Base-by-base conservation (phyloP, 1,284 basidiomycete species). In the Malassezia arunalokei region DNA sequence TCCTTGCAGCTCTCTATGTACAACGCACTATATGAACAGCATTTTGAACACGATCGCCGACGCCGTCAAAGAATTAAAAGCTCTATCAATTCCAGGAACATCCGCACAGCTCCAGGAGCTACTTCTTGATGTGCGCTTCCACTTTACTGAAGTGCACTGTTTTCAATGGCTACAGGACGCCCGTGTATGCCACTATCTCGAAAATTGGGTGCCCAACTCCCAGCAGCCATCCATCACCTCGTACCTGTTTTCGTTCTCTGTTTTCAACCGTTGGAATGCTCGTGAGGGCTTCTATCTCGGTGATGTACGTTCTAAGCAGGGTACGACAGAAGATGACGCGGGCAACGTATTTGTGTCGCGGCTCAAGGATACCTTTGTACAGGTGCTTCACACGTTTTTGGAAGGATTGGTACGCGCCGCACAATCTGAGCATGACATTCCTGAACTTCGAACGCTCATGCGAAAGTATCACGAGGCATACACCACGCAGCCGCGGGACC, bases 361-460 rank as follows among this genome's bases (percentile, higher is more conserved):
- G 75, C 85, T 96, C 66, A 84, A 83, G 20, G 85, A 84, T 58
- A 82, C 85, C 0, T 95, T 95, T 74, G 74, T 95, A 43, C 90
- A 96, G 67, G 81, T 84, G 1, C 70, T 94, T 29, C 90, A 92
- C 73, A 83, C 84, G 24, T 84, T 94, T 62, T 77, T 96, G 42
- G 89, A 96, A 63, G 92, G 92, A 0, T 77, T 96, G 43, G 81
- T 91, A 24, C 80, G 83, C 49, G 78, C 95, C 11, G 87, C 88
- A 7, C 85, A 86, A 40, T 57, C 58, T 1, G 59, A 66, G n/a
- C 66, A 64, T 38, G 60, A 62, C 38, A 61, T 64, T 3, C 41
- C 68, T 4, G 68, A 71, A 31, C 60, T 63, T n/a, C 48, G 40
- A 4, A n/a, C 33, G 3, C 3, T 35, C 6, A 32, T 47, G n/a